These are phyloP conservation scores for Penicillium psychrosexuale DNA, from an alignment of 2,329 filamentous ascomycete genomes.

Conservation along the genomic window DNA sequence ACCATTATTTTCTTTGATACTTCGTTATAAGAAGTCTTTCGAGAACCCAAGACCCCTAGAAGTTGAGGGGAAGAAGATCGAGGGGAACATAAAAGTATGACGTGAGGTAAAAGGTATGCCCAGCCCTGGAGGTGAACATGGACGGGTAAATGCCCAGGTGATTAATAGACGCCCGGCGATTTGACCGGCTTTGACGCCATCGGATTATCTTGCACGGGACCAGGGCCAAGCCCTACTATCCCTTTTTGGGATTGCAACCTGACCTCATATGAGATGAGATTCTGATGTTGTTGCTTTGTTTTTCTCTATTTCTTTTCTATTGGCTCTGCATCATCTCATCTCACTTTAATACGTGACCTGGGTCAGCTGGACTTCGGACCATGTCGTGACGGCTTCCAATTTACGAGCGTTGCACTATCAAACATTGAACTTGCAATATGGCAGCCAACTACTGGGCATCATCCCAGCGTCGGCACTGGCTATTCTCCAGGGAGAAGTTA, in stretches of 20 bases:
- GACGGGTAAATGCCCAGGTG: constrained; percentile 13
- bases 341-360: constrained; percentile 12
- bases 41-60: constrained; percentile 1
- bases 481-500: constrained; percentile 79
- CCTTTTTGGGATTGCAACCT: constrained; percentile 24
- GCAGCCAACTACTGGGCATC: constrained; percentile 97
- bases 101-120: constrained; percentile 3
- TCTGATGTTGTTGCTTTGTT: background rate
- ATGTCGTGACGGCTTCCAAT: constrained; percentile 6
- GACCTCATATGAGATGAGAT: constrained; percentile 2
- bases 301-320: background rate
- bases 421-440: constrained; percentile 52
- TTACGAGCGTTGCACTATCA: constrained; percentile 3
- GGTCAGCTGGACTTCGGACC: constrained; percentile 6
- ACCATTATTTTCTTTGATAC: constrained; percentile 40
- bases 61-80: constrained; percentile 7
- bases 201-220: constrained; percentile 27
- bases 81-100: constrained; percentile 28
- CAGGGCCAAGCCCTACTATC: constrained; percentile 33
- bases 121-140: background rate
- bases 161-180: constrained; percentile 37
- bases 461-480: constrained; percentile 85
- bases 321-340: background rate
- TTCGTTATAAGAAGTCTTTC: background rate
- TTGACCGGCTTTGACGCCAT: constrained; percentile 33